These are phyloP conservation scores for Pestalotiopsis sp. DNA, from an alignment of 2,329 filamentous ascomycete species.

Conservation along the genomic window DNA sequence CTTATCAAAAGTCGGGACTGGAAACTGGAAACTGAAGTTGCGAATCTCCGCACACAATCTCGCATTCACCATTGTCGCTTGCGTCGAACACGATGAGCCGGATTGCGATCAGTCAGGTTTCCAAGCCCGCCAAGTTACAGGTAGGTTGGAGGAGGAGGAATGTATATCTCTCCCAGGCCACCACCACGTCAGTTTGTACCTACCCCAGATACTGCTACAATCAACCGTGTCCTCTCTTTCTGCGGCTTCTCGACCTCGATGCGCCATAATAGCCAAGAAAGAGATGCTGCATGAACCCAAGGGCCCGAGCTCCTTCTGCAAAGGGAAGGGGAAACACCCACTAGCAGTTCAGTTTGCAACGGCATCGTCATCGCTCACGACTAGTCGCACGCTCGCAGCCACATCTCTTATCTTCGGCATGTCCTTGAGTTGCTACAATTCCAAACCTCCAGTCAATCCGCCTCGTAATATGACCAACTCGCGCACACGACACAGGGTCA, in stretches of 20 bases:
- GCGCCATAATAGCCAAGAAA: background rate
- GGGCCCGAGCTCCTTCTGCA: background rate
- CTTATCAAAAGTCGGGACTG: background rate
- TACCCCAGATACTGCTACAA: background rate
- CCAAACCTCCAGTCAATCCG: background rate
- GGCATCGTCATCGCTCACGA: background rate
- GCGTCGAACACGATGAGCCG: background rate
- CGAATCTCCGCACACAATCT: background rate
- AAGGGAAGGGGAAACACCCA: background rate
- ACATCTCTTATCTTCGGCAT: background rate
- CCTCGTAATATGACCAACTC: background rate
- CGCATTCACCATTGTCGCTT: background rate
- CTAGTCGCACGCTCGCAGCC: background rate
- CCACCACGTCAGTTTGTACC: too few relatives aligned
- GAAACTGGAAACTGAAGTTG: background rate
- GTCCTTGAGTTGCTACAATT: background rate
- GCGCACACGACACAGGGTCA: background rate
- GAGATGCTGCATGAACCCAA: background rate
- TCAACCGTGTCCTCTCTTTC: slow-evolving; percentile 1
- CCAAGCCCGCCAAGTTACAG: background rate
- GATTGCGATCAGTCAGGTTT: background rate
- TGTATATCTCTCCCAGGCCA: background rate
- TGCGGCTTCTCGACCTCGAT: background rate
- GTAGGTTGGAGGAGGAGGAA: background rate
- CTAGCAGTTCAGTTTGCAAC: background rate